phyloP scores from a whole-genome alignment of 495 filamentous ascomycete species.

The Rostrohypoxylon terebratum region DNA sequence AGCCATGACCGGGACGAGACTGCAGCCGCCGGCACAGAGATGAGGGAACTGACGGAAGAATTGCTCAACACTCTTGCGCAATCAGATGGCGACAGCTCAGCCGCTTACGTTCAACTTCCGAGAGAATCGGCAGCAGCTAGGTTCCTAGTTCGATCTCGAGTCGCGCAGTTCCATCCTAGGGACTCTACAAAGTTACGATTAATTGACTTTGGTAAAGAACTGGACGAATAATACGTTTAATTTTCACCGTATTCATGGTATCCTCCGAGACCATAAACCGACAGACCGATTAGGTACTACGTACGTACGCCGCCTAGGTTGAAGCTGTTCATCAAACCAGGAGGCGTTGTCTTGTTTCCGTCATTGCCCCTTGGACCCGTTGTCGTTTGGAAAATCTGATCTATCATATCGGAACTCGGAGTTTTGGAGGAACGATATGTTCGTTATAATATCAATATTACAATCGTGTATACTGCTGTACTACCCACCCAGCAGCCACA shows the following conservation, averaged over 20 bases:
- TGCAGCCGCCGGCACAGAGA: conserved; percentile 72
- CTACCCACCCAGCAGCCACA: neutral
- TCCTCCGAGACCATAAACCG: too few species aligned
- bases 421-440: neutral
- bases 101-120: conserved; percentile 74
- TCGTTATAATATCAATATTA: neutral
- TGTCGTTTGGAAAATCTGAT: neutral
- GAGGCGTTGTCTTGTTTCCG: conserved; percentile 1
- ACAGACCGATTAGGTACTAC: neutral
- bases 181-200: conserved; percentile 81
- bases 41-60: conserved; percentile 73
- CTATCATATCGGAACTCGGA: neutral
- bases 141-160: conserved; percentile 85
- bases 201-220: conserved; percentile 84
- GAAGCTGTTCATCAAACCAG: conserved; percentile 26
- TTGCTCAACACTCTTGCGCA: conserved; percentile 72
- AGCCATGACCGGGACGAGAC: conserved; percentile 64
- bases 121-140: conserved; percentile 83
- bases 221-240: conserved; percentile 67
- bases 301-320: conserved; percentile 8
- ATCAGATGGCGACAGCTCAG: conserved; percentile 64
- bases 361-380: neutral
- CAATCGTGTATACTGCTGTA: neutral
- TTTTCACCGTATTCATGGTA: neutral
- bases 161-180: conserved; percentile 86